Percentiles rank a stretch among this genome's conserved stretches.
These are phyloP conservation scores for Tuber magnatum DNA, from an alignment of 495 filamentous ascomycete genomes.

Conservation along the genomic window DNA sequence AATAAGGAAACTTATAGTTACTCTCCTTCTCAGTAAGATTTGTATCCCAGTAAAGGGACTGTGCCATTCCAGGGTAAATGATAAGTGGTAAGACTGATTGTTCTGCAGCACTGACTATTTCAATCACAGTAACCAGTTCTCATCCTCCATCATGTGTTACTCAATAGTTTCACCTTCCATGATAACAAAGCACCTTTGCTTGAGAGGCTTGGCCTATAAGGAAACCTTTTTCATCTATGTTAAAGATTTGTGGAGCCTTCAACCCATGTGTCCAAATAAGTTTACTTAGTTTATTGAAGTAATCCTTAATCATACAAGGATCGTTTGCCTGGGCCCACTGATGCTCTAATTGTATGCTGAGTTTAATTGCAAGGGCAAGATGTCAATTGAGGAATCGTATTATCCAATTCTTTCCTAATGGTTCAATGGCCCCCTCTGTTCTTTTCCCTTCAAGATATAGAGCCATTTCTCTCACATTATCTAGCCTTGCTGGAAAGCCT, in stretches of 20 bases:
- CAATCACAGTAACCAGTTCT: conserved; percentile 15
- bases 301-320: conserved; percentile 1
- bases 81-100: conserved; percentile 6
- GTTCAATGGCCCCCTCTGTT: background rate
- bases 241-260: conserved; percentile 6
- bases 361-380: conserved; percentile 4
- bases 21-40: conserved; percentile 4
- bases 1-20: conserved; percentile 17
- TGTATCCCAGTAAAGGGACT: conserved; percentile 8
- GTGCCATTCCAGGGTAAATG: conserved; percentile 9
- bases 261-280: background rate
- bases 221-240: conserved; percentile 15
- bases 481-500: background rate
- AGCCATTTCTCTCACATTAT: conserved; percentile 3
- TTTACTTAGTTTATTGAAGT: conserved; percentile 1
- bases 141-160: conserved; percentile 11
- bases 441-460: background rate
- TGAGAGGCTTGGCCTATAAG: background rate
- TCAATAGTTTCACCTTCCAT: background rate
- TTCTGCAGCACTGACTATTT: conserved; percentile 7
- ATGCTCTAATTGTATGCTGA: conserved; percentile 7
- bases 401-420: conserved; percentile 7
- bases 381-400: conserved; percentile 10
- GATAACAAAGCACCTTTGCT: conserved; percentile 5
- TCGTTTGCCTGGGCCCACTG: conserved; percentile 7